Percentiles rank a stretch among this genome's conserved stretches.
These are phyloP conservation scores for Exophiala oligosperma DNA, from an alignment of 2,329 filamentous ascomycete genomes.

Conservation along the genomic window DNA sequence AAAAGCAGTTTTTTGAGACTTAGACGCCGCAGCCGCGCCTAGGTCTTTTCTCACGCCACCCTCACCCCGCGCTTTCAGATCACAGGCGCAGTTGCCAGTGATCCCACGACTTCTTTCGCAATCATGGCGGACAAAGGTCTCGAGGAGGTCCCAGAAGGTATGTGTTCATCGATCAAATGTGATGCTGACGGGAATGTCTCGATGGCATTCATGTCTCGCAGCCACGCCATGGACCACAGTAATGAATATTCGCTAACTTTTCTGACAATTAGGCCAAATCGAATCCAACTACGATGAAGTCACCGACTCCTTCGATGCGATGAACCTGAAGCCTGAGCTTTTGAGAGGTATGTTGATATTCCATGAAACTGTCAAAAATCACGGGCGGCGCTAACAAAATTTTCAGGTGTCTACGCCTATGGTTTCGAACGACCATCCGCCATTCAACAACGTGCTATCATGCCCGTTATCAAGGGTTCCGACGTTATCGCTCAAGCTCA, in stretches of 20 bases:
- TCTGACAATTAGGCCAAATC: slow-evolving; percentile 74
- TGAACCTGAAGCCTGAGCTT: slow-evolving; percentile 95
- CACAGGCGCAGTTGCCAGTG: slow-evolving; percentile 74
- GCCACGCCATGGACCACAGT: too few species aligned
- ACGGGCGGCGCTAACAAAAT: slow-evolving; percentile 17
- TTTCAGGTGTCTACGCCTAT: slow-evolving; percentile 89
- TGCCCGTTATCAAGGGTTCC: slow-evolving; percentile 99
- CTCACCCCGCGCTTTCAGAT: slow-evolving; percentile 50
- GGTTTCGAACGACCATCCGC: slow-evolving; percentile 99
- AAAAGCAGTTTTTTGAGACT: slow-evolving; percentile 11
- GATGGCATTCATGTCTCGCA: too few species aligned
- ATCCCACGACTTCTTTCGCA: slow-evolving; percentile 64
- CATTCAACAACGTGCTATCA: slow-evolving; percentile 99
- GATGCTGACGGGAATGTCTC: neutral
- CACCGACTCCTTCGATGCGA: slow-evolving; percentile 97
- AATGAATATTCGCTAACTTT: slow-evolving; percentile 8
- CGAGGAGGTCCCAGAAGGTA: slow-evolving; percentile 95
- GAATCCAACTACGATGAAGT: slow-evolving; percentile 99
- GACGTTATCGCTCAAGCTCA: slow-evolving; percentile 99
- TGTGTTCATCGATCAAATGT: slow-evolving; percentile 44
- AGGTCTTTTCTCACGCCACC: slow-evolving; percentile 22
- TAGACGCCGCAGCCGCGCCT: slow-evolving; percentile 23
- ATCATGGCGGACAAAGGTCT: slow-evolving; percentile 99
- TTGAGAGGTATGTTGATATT: slow-evolving; percentile 71
- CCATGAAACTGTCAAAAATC: neutral